These are phyloP conservation scores for Fonsecaea erecta DNA, from an alignment of 2,329 filamentous ascomycete species.

Conservation along the genomic window DNA sequence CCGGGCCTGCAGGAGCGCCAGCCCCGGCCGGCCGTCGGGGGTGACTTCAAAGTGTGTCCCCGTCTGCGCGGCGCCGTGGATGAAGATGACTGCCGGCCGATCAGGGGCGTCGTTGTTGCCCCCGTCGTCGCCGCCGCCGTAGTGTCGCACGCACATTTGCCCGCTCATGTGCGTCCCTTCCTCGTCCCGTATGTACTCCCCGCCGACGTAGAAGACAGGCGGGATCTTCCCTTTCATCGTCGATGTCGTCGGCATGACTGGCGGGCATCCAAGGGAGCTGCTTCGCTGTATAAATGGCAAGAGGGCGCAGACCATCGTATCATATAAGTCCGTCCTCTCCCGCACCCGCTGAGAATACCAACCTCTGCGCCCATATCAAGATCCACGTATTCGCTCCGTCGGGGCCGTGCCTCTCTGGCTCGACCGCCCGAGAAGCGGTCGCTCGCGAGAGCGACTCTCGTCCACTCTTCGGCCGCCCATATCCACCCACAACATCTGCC, in stretches of 20 bases:
- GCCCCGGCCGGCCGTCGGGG: constrained; percentile 53
- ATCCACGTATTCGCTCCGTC: neutral
- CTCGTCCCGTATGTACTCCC: constrained; percentile 13
- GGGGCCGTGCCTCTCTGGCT: neutral
- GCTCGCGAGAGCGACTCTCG: neutral
- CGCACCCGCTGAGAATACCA: too few species aligned
- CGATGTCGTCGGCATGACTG: neutral
- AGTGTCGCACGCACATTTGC: constrained; percentile 21
- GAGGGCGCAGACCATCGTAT: neutral
- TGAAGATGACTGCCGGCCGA: constrained; percentile 31
- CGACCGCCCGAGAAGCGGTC: neutral
- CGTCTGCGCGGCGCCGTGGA: constrained; percentile 20
- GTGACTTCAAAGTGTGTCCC: constrained; percentile 51
- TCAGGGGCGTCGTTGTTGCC: neutral
- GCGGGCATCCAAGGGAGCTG: neutral
- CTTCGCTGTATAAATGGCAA: neutral
- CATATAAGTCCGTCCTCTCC: too few species aligned
- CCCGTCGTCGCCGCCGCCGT: constrained; percentile 2
- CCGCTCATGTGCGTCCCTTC: constrained; percentile 28
- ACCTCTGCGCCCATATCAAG: too few species aligned
- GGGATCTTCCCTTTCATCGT: neutral
- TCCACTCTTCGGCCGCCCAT: neutral
- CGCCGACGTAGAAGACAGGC: constrained; percentile 15
- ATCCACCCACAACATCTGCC: too few species aligned
- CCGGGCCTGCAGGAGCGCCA: constrained; percentile 37